A percentile compares a stretch with the other conserved stretches of the same genome.
Evolutionary conservation across 2,329 filamentous ascomycete genomes (phyloP).

Genomic region (Penicillium sp.): DNA sequence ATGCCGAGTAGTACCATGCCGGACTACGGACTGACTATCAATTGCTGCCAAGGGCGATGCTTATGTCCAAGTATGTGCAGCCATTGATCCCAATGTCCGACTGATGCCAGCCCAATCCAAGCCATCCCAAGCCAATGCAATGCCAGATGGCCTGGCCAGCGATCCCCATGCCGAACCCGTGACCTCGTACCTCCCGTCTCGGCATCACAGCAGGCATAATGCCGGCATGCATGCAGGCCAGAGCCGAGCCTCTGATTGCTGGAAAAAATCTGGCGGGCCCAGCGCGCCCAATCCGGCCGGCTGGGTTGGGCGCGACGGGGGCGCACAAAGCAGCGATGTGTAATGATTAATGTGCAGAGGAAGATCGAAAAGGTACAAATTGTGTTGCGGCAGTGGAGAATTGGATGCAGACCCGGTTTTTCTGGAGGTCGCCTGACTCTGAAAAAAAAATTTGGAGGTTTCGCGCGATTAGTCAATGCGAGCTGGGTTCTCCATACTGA

Average conservation of each 20-base stretch:
- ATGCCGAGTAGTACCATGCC: not conserved
- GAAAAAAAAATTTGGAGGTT: conserved; percentile 22
- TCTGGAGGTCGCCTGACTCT: conserved; percentile 28
- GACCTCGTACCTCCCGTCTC: not conserved
- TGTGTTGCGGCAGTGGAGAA: not conserved
- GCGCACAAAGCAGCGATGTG: not conserved
- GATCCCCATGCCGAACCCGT: not conserved
- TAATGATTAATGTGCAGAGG: not conserved
- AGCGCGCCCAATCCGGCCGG: not conserved
- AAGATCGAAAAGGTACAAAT: not conserved
- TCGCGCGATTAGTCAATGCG: not conserved
- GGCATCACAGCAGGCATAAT: not conserved
- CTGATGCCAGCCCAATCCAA: no score
- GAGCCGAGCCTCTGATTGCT: conserved; percentile 15
- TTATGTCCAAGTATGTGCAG: not conserved
- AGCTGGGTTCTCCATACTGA: not conserved
- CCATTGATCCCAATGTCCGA: no score
- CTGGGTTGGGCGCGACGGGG: not conserved
- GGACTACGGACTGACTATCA: not conserved
- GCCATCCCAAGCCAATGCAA: no score
- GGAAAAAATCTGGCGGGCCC: conserved; percentile 3
- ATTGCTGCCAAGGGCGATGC: not conserved
- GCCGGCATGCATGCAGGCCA: not conserved
- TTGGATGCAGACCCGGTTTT: conserved; percentile 8
- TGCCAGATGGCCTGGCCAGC: not conserved